These are phyloP conservation scores for Spinacia oleracea DNA, from an alignment of 179 eudicot genomes.

Conservation along the genomic window DNA sequence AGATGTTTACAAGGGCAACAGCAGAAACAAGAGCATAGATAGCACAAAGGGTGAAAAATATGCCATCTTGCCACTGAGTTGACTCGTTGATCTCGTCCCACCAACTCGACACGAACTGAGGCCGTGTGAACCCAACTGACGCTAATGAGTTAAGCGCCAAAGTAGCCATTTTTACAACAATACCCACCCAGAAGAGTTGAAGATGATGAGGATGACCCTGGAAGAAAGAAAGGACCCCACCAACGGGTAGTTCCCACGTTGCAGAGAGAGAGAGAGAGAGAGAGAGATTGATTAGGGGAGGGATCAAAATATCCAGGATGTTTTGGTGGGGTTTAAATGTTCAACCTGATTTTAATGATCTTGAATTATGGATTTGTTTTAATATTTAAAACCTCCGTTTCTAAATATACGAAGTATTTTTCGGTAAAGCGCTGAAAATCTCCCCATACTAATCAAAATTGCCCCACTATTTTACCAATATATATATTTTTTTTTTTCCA, in stretches of 20 bases:
- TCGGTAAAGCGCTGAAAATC: too few species aligned
- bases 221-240: neutral
- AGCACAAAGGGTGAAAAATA: conserved; percentile 76
- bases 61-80: conserved; percentile 71
- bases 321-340: neutral
- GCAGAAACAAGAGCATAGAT: conserved; percentile 75
- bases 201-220: neutral
- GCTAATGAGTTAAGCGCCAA: conserved; percentile 13
- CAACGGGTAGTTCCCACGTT: conserved; percentile 12
- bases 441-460: too few species aligned
- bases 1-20: conserved; percentile 66
- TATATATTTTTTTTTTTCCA: too few species aligned
- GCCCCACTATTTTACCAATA: too few species aligned
- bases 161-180: conserved; percentile 22
- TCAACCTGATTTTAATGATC: too few species aligned
- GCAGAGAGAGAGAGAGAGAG: neutral
- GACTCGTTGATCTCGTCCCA: conserved; percentile 86
- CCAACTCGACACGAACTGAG: conserved; percentile 45
- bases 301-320: neutral
- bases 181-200: neutral
- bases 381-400: too few species aligned
- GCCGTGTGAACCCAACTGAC: conserved; percentile 5
- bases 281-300: neutral
- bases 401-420: too few species aligned
- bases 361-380: too few species aligned